phyloP scores from a whole-genome alignment of 495 filamentous ascomycete species.

The Penicillium robsamsonii region DNA sequence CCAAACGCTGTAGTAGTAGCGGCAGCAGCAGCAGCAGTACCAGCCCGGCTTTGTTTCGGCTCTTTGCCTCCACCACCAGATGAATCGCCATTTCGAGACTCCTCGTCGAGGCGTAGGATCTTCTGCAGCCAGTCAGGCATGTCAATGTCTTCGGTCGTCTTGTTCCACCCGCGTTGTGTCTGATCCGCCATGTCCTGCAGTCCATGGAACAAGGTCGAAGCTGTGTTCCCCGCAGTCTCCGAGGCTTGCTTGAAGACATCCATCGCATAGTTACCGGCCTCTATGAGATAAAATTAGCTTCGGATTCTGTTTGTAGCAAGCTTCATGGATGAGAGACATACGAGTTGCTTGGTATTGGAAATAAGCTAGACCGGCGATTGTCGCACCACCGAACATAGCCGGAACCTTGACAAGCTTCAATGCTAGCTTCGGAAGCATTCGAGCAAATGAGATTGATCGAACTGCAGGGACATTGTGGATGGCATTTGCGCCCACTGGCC shows the following conservation, averaged over 20 bases:
- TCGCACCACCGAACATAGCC: conserved; percentile 85
- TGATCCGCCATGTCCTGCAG: conserved; percentile 73
- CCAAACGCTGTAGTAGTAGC: conserved; percentile 75
- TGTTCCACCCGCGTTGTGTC: conserved; percentile 76
- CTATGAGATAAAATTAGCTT: conserved; percentile 44
- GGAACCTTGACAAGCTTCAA: conserved; percentile 84
- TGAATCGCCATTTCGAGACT: conserved; percentile 35
- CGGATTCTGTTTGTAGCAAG: neutral
- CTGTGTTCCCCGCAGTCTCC: conserved; percentile 64
- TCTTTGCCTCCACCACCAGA: conserved; percentile 49
- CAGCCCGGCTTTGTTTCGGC: conserved; percentile 63
- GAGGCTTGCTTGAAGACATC: conserved; percentile 71
- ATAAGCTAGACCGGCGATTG: conserved; percentile 84
- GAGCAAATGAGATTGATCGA: conserved; percentile 79
- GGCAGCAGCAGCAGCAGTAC: conserved; percentile 47
- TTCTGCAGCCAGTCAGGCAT: conserved; percentile 84
- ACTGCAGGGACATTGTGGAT: conserved; percentile 79
- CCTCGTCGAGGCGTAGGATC: conserved; percentile 60
- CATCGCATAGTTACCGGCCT: conserved; percentile 85
- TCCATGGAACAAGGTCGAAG: conserved; percentile 62
- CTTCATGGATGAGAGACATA: conserved; percentile 45
- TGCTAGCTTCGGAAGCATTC: conserved; percentile 83
- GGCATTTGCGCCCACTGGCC: conserved; percentile 70
- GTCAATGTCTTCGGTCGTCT: conserved; percentile 73
- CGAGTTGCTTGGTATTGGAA: conserved; percentile 93